Percentiles rank a stretch among this genome's conserved stretches.
Conservation (phyloP, 257 asterid genomes). For the Prunella vulgaris region DNA sequence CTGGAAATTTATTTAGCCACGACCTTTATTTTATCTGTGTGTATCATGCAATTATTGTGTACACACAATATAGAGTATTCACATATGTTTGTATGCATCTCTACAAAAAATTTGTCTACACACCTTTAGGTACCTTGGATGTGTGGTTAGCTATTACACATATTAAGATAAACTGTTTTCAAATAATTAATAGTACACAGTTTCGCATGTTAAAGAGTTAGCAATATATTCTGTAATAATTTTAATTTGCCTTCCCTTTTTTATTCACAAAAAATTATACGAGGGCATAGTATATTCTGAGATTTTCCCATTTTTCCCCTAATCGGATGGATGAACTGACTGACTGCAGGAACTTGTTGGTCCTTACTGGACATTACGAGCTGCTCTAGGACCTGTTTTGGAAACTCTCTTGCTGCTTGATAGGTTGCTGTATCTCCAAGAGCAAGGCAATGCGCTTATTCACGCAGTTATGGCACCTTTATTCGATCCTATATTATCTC, state of each 20-base stretch:
- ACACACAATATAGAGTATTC: background rate
- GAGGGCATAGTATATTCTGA: background rate
- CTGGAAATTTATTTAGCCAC: too few species aligned
- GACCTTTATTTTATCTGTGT: too few species aligned
- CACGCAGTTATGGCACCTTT: constrained; percentile 53
- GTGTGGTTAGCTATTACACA: background rate
- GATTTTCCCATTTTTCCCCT: background rate
- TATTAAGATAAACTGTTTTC: background rate
- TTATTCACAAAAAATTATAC: background rate
- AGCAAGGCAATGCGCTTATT: constrained; percentile 38
- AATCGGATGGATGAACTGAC: constrained; percentile 10
- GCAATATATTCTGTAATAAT: background rate
- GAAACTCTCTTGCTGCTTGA: constrained; percentile 86
- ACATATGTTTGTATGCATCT: background rate
- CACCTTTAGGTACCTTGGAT: background rate
- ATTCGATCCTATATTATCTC: constrained; percentile 78
- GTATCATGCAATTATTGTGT: background rate
- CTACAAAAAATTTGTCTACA: background rate
- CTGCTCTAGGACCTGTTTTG: constrained; percentile 78
- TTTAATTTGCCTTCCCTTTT: background rate
- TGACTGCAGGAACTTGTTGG: constrained; percentile 73
- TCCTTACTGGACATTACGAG: constrained; percentile 92
- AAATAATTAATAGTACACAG: background rate
- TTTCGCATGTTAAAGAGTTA: background rate
- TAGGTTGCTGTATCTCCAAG: constrained; percentile 82